Conservation (phyloP, 805 yeast genomes). For the Ogataea methanolica region DNA sequence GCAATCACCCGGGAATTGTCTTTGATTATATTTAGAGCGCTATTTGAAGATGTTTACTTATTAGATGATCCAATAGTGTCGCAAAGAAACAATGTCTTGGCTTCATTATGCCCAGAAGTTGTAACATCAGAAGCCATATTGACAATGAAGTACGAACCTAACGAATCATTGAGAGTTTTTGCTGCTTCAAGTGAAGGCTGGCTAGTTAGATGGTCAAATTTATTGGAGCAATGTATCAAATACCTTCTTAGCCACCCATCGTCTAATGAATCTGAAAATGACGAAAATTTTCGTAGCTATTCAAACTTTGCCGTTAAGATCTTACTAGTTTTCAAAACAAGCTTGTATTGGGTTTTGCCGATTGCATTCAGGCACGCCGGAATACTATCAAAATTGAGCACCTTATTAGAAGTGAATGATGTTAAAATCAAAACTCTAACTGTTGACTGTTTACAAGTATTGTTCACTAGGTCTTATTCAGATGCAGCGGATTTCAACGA, state of each 20-base stretch:
- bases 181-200: slow-evolving; percentile 79
- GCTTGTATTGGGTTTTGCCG: slow-evolving; percentile 89
- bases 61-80: slow-evolving; percentile 90
- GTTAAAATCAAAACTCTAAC: slow-evolving; percentile 75
- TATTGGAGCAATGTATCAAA: slow-evolving; percentile 42
- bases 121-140: slow-evolving; percentile 68
- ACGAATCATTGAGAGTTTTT: slow-evolving; percentile 57
- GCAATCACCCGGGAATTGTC: slow-evolving; percentile 69
- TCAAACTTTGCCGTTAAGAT: slow-evolving; percentile 54
- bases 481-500: slow-evolving; percentile 66
- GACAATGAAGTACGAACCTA: slow-evolving; percentile 58
- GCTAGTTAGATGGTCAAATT: slow-evolving; percentile 71
- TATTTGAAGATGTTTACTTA: slow-evolving; percentile 90
- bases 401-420: slow-evolving; percentile 50
- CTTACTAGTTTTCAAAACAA: slow-evolving; percentile 79
- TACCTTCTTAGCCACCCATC: slow-evolving; percentile 15
- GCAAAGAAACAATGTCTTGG: slow-evolving; percentile 68
- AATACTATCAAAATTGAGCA: slow-evolving; percentile 58
- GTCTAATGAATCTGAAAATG: slow-evolving; percentile 2
- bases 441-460: slow-evolving; percentile 83
- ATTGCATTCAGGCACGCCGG: slow-evolving; percentile 63
- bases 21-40: slow-evolving; percentile 71
- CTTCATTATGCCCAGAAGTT: slow-evolving; percentile 79
- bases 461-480: slow-evolving; percentile 75
- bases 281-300: slow-evolving; percentile 5